Evolutionary conservation across 2,329 filamentous ascomycete species (phyloP), one percentile per base, ranked within the genome.

Genomic region (Capronia coronata): DNA sequence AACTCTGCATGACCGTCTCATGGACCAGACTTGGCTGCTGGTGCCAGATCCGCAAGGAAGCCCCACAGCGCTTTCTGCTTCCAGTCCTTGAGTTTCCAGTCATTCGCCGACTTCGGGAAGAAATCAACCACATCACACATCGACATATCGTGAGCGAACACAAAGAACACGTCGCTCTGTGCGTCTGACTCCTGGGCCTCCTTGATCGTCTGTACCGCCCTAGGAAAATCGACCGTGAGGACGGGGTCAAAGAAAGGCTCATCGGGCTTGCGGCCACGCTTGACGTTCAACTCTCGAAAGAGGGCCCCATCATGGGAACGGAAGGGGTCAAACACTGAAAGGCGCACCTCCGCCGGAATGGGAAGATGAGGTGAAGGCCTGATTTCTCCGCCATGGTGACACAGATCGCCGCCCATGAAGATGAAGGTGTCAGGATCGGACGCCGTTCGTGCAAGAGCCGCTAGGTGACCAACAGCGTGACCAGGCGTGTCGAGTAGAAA

Each of bases 401-500:
- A 70, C 3, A 67, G 63, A 57, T 77, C 75, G 14, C 72, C 74
- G 22, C 71, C 75, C 64, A 77, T 71, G 55, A 76, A 67, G 22
- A 76, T 67, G 57, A 76, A 78, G 1, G 64, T 59, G 27, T 59
- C 61, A 1, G 61, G 58, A 11, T 43, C 50, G 11, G 51, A n/a
- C 0, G 65, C 65, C 0, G 69, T 72, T 6, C 75, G 65, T 1
- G 73, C 75, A 0, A 79, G 65, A 2, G 67, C 76, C 49, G 69
- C 71, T n/a, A 76, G 63, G 57, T 77, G 75, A 1, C 73, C 74
- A 9, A 74, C 61, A 0, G 71, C 68, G 29, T 59, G 57, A 1
- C 78, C 78, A 0, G 76, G 75, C 2, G 71, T 59, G 27, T 71
- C 66, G 3, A 73, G 59, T n/a, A 73, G 52, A 45, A 71, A 72